Evolutionary conservation across 805 yeast genomes (phyloP), one percentile per base, ranked within the genome.

Genomic region (Scheffersomyces ergatensis): DNA sequence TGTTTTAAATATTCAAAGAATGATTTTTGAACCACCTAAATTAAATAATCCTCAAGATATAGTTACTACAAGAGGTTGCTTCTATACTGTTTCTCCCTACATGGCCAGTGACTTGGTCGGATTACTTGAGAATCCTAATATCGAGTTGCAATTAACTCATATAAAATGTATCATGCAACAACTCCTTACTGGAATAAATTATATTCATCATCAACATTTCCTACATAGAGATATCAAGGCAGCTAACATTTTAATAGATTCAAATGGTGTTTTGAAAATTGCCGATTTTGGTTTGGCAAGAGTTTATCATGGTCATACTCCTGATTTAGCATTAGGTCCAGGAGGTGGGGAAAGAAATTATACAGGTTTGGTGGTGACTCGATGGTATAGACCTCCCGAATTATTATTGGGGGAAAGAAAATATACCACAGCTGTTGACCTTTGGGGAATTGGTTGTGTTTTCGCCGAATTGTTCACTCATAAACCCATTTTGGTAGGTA

Each of bases 321-420:
- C 95, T 1, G 68, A 67, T 12, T 46, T 64, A 3, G 74, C 71
- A 3, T 57, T 57, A 34, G 83, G 83, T 0, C 82, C 82, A 0
- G 82, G 83, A 2, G 82, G 82, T 3, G 82, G 82, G 0, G 69
- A 64, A 38, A 58, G 72, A 36, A 67, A 67, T 16, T 78, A 78
- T 50, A 78, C 83, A 0, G 82, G 78, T 1, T 54, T 78, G 40
- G 99, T 93, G 2, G 98, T 93, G 29, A 93, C 99, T 0, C 67
- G 99, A 48, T 93, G 99, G 99, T 93, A 95, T 62, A 72, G 99
- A 43, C 95, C 99, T 1, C 99, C 98, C 0, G 99, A 92, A 60
- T 71, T 93, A 15, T 73, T 93, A 13, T 65, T 93, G 39, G 97
- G 97, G 3, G 95, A 89, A 49, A 74, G 85, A 50, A 70, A 76